Evolutionary conservation across 106 monocot species (phyloP).

Genomic region (Phalaenopsis aphrodite): DNA sequence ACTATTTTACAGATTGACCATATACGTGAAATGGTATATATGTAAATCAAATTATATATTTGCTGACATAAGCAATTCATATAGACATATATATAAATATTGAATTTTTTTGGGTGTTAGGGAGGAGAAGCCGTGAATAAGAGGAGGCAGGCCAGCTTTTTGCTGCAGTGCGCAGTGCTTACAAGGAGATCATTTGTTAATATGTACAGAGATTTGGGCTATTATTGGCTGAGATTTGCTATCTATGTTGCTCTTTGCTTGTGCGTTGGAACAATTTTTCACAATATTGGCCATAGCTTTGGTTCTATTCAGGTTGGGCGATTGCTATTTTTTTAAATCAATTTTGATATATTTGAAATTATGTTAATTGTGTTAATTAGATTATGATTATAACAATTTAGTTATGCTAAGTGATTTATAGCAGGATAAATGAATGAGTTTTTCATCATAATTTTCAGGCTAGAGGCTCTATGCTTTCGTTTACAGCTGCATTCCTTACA

Average conservation of each 20-base stretch:
- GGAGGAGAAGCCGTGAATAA: constrained; percentile 30
- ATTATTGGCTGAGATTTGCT: constrained; percentile 51
- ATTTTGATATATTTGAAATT: no score
- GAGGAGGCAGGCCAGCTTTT: constrained; percentile 29
- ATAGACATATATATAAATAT: not conserved
- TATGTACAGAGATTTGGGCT: constrained; percentile 60
- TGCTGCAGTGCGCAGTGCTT: constrained; percentile 37
- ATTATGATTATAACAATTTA: not conserved
- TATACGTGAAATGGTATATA: constrained; percentile 25
- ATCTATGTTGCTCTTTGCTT: constrained; percentile 41
- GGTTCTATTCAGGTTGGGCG: constrained; percentile 34
- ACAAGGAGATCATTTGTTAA: constrained; percentile 52
- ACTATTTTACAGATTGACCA: constrained; percentile 18
- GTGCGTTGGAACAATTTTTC: constrained; percentile 36
- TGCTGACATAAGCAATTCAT: not conserved
- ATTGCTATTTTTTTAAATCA: not conserved
- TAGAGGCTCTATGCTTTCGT: constrained; percentile 40
- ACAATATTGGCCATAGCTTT: constrained; percentile 28
- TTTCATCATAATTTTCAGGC: constrained; percentile 21
- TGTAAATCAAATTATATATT: not conserved
- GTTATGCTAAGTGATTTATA: not conserved
- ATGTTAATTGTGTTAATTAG: no score
- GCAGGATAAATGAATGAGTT: not conserved
- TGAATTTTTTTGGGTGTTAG: constrained; percentile 7
- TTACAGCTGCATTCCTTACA: constrained; percentile 43